phyloP scores from a whole-genome alignment of 768 basidiomycete genomes.

The Xerocomellus chrysenteron region DNA sequence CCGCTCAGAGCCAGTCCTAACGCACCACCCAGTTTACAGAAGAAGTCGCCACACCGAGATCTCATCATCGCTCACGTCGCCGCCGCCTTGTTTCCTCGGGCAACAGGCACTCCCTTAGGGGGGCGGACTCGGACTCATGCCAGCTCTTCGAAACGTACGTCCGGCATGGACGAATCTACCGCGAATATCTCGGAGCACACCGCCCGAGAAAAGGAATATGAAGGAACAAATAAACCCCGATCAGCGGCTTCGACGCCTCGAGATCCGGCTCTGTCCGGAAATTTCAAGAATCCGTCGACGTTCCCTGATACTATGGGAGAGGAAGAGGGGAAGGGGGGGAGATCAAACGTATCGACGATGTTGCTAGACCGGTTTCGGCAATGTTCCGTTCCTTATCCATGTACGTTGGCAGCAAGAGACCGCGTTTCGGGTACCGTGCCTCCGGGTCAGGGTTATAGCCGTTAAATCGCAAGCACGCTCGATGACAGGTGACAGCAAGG shows the following conservation, averaged over 20 bases:
- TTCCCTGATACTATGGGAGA: not conserved
- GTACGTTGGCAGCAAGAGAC: not conserved
- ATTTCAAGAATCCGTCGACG: slow-evolving; percentile 16
- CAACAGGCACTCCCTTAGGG: not conserved
- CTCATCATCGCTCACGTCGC: not conserved
- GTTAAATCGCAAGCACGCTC: not conserved
- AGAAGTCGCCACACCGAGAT: not conserved
- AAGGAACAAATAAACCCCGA: slow-evolving; percentile 9
- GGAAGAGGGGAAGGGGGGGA: slow-evolving; percentile 2
- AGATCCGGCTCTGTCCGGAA: slow-evolving; percentile 19
- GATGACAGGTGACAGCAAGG: not conserved
- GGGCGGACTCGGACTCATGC: not conserved
- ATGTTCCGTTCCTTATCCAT: not conserved
- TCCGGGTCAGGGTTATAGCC: not conserved
- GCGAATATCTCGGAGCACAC: slow-evolving; percentile 18
- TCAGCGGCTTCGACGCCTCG: slow-evolving; percentile 18
- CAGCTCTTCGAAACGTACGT: not conserved
- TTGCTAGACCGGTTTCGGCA: not conserved
- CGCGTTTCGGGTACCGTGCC: not conserved
- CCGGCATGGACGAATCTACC: slow-evolving; percentile 13
- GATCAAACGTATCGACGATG: slow-evolving; percentile 6
- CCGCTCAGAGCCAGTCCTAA: no score
- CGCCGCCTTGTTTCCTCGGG: slow-evolving; percentile 10
- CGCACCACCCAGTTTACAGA: no score
- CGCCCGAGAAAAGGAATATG: slow-evolving; percentile 9